Evolutionary conservation across 1,284 basidiomycete species (phyloP), one percentile per base, ranked within the genome.

Genomic region (Cryptococcus hybrid): DNA sequence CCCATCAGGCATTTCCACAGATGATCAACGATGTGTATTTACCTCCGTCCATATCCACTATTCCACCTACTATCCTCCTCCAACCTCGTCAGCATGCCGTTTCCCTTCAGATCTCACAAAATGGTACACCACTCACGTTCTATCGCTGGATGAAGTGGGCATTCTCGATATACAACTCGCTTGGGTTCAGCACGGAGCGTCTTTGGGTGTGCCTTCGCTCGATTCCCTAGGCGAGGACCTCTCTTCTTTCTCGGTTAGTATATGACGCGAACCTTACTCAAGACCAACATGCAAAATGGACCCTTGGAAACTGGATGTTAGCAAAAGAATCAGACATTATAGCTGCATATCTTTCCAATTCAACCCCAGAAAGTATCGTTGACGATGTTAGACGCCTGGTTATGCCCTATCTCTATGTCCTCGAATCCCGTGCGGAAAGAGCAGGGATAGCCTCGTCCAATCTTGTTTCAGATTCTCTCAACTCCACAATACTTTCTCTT

Each of bases 151-250:
- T 48, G 79, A 81, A 1, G 86, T 87, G 0, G 91, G 92, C 0
- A 84, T 92, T 76, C 79, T 92, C 37, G 89, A 93, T 66, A 75
- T 85, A 34, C 90, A 92, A 12, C 81, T 96, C 12, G 83, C 85
- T 8, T 82, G 88, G 51, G 83, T 92, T 11, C 92, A 95, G 75
- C 87, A 94, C 64, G 92, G 86, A 4, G 90, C 88, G 6, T 87
- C 91, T 7, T 84, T 86, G 63, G 88, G 88, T 15, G 81, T 95
- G 5, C 80, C 85, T n/a, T 84, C 81, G 1, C 82, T 97, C 24
- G 92, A 94, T 66, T 86, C 86, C 65, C 76, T 92, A 3, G 93
- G 91, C 6, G 93, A 96, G 79, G 92, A 96, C 58, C 83, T 96
- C 47, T 63, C 83, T 96, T 6, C 82, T 97, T 48, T 86, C 88